phyloP scores from a whole-genome alignment of 495 filamentous ascomycete species.

The Cercophora samala region DNA sequence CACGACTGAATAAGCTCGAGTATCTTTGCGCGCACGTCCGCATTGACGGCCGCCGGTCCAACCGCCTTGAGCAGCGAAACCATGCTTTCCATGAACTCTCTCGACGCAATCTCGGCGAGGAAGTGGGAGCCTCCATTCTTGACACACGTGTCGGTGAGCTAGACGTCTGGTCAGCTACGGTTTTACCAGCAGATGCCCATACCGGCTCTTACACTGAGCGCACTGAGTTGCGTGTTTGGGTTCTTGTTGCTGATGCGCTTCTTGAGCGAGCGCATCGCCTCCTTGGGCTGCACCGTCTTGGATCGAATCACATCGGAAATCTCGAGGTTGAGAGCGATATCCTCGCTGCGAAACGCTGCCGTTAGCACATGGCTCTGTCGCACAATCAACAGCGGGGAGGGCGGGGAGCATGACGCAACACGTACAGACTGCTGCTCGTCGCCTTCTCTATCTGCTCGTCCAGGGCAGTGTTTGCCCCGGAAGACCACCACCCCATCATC shows the following conservation, averaged over 20 bases:
- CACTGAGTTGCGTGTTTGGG: slow-evolving; percentile 90
- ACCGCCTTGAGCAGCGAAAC: slow-evolving; percentile 81
- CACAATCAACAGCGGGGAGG: not conserved
- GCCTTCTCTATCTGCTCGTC: slow-evolving; percentile 96
- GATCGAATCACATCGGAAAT: slow-evolving; percentile 95
- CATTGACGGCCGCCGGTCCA: slow-evolving; percentile 71
- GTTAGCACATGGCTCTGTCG: not conserved
- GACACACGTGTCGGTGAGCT: slow-evolving; percentile 94
- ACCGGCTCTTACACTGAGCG: slow-evolving; percentile 67
- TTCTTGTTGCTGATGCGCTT: slow-evolving; percentile 92
- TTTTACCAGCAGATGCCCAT: slow-evolving; percentile 5
- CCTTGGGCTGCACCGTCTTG: slow-evolving; percentile 93
- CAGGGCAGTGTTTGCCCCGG: slow-evolving; percentile 69
- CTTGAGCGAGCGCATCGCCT: slow-evolving; percentile 95
- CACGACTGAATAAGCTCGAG: slow-evolving; percentile 90
- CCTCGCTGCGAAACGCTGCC: slow-evolving; percentile 63
- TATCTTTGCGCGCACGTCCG: slow-evolving; percentile 83
- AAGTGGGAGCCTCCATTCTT: slow-evolving; percentile 99
- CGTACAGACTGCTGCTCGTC: slow-evolving; percentile 85
- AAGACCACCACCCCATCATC: slow-evolving; percentile 92
- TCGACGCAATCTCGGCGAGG: slow-evolving; percentile 86
- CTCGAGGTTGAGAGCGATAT: slow-evolving; percentile 94
- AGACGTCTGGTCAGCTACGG: slow-evolving; percentile 16
- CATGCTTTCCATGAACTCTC: slow-evolving; percentile 97
- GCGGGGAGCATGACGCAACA: slow-evolving; percentile 21